Evolutionary conservation across 768 basidiomycete species (phyloP), one percentile per base, ranked within the genome.

Genomic region (Strobilomyces dryophilus): DNA sequence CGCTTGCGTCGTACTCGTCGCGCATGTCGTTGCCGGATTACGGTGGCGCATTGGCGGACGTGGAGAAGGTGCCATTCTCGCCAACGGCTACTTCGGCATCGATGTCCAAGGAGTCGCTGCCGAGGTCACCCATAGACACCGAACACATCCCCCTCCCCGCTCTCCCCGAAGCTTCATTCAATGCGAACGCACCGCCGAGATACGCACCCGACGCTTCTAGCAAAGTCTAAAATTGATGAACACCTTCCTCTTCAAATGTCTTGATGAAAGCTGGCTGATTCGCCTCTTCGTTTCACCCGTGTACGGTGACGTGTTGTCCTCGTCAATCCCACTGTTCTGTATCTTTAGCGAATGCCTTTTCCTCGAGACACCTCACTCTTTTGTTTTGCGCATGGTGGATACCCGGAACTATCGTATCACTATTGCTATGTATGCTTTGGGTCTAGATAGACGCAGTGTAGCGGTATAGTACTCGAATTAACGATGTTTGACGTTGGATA

Each of bases 1-100:
- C 80, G 6, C 52, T 79, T 15, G 68, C 72, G 36, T 83, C 81
- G 0, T 73, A 78, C 64, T 75, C 76, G 8, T 69, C 69, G 29
- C 71, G 74, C 53, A 62, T 78, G 47, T 77, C 77, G 14, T 59
- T 75, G 61, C 67, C 56, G 8, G 78, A 76, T 37, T 73, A 69
- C n/a, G 71, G 71, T 15, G 71, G 72, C 12, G 60, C 67, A 39
- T 57, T 76, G 51, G 56, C 35, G 27, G 64, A 63, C 26, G 47
- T 59, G 47, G 66, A 71, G 45, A 58, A 59, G 41, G 24, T 14
- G 2, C 51, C 66, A 0, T 60, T 58, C 31, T 64, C 61, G 0
- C 64, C 66, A 7, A 66, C 62, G 2, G 36, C 51, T 1, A 67
- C 66, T 3, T 48, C 59, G 2, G 53, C 50, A 45, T 67, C 69